Percentiles rank a stretch among this genome's conserved stretches.
phyloP scores from a whole-genome alignment of 208 protist genomes.

The Herpetomonas samuelpessoai region DNA sequence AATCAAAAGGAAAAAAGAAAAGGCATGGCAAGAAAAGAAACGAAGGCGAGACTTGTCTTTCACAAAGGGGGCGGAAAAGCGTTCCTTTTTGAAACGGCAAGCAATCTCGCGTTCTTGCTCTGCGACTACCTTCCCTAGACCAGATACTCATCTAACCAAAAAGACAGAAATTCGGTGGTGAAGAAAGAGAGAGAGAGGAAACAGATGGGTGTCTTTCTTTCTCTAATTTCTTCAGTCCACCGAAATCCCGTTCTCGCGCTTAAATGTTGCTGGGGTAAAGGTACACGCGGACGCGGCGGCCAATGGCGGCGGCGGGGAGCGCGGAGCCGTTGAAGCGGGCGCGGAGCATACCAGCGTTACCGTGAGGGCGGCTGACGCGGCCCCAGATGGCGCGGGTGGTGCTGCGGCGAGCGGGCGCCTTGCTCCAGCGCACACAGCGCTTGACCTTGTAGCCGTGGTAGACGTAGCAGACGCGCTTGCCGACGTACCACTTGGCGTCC shows the following conservation, averaged over 20 bases:
- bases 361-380: conserved; percentile 96
- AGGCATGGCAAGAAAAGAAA: too few species aligned
- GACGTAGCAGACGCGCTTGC: conserved; percentile 98
- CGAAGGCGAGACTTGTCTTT: too few species aligned
- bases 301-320: conserved; percentile 96
- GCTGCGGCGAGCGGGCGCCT: conserved; percentile 87
- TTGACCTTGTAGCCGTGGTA: conserved; percentile 96
- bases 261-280: conserved; percentile 98
- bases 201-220: too few species aligned
- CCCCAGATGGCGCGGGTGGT: conserved; percentile 97
- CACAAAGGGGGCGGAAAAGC: too few species aligned
- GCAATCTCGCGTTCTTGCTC: too few species aligned
- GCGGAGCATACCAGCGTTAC: conserved; percentile 96
- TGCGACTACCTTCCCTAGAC: too few species aligned
- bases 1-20: too few species aligned
- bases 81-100: too few species aligned
- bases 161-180: too few species aligned
- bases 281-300: conserved; percentile 96
- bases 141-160: too few species aligned
- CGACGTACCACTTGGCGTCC: conserved; percentile 98
- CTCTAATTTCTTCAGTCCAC: too few species aligned
- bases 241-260: conserved; percentile 40
- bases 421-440: conserved; percentile 88
- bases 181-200: too few species aligned
- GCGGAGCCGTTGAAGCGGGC: conserved; percentile 96